Percentiles rank a stretch among this genome's conserved stretches.
Conservation (phyloP, 2,329 filamentous ascomycete genomes). For the Scopulariopsis brevicaulis region DNA sequence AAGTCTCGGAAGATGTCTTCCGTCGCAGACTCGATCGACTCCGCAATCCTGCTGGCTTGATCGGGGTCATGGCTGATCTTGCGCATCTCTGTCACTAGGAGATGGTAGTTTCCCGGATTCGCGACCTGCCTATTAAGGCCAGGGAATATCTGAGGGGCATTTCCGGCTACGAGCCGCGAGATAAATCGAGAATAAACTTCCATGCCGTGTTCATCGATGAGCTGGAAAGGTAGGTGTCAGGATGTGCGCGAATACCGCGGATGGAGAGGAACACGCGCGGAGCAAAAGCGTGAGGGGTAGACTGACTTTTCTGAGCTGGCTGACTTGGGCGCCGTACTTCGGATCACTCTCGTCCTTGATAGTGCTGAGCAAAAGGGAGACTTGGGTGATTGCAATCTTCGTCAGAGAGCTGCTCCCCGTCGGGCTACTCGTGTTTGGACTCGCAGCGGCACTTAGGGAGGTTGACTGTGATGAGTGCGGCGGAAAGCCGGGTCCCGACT, state of each 20-base stretch:
- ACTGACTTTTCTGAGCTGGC: conserved; percentile 82
- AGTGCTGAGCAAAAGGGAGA: conserved; percentile 86
- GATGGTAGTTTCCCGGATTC: conserved; percentile 70
- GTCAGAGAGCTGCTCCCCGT: conserved; percentile 59
- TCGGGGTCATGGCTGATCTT: conserved; percentile 73
- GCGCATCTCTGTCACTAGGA: conserved; percentile 73
- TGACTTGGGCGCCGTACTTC: conserved; percentile 87
- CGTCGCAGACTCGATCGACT: conserved; percentile 81
- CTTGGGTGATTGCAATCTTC: conserved; percentile 91
- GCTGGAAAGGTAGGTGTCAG: conserved; percentile 32
- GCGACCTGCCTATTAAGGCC: conserved; percentile 61
- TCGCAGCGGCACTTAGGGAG: conserved; percentile 47
- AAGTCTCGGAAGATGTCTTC: conserved; percentile 94
- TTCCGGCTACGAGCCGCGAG: conserved; percentile 79
- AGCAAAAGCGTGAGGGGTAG: neutral
- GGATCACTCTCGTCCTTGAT: conserved; percentile 89
- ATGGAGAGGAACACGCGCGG: neutral
- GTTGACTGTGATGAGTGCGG: conserved; percentile 45
- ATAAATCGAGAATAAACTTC: conserved; percentile 97
- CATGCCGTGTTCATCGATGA: conserved; percentile 98
- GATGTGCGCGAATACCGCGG: neutral
- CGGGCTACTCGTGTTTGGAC: conserved; percentile 50
- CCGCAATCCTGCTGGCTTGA: conserved; percentile 83
- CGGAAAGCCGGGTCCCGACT: conserved; percentile 44
- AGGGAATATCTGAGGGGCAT: conserved; percentile 85